phyloP scores from a whole-genome alignment of 2,329 filamentous ascomycete genomes.

The Westerdykella sp. region DNA sequence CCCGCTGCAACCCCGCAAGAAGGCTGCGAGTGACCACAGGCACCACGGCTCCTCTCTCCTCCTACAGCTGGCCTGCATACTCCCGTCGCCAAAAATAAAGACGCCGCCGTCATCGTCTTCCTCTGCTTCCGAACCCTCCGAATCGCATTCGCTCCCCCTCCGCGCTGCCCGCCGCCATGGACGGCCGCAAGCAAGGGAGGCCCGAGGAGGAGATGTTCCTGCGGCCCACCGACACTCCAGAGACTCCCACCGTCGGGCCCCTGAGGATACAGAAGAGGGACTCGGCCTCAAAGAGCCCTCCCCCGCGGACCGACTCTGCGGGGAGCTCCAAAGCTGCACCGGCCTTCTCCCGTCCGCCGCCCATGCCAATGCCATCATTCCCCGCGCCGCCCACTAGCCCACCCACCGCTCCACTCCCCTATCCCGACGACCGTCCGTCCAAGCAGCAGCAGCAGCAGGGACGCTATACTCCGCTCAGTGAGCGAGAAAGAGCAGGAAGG shows the following conservation, averaged over 20 bases:
- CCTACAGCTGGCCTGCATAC: constrained; percentile 12
- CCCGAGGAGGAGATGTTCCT: constrained; percentile 82
- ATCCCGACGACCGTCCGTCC: constrained; percentile 40
- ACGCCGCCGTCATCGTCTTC: too few relatives aligned
- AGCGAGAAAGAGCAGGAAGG: constrained; percentile 29
- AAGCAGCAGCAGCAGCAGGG: constrained; percentile 16
- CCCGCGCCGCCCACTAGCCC: constrained; percentile 51
- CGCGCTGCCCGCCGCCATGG: constrained; percentile 25
- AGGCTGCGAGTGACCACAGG: constrained; percentile 2
- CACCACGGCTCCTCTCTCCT: constrained; percentile 6
- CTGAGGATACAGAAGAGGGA: constrained; percentile 78
- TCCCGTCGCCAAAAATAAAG: constrained; percentile 22
- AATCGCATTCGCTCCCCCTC: not conserved
- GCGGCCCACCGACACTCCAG: constrained; percentile 41
- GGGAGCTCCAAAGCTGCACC: constrained; percentile 50
- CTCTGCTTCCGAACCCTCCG: not conserved
- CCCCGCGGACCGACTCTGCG: constrained; percentile 55
- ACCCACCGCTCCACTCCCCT: constrained; percentile 41
- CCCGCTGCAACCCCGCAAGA: constrained; percentile 14
- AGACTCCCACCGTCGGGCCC: constrained; percentile 76
- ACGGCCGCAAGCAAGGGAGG: constrained; percentile 54
- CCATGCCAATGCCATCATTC: constrained; percentile 61
- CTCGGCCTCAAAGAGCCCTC: constrained; percentile 42
- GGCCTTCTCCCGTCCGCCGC: constrained; percentile 35
- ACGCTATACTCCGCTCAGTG: constrained; percentile 33